phyloP scores from a whole-genome alignment of 73 alveolate genomes.

The Paramecium octaurelia region DNA sequence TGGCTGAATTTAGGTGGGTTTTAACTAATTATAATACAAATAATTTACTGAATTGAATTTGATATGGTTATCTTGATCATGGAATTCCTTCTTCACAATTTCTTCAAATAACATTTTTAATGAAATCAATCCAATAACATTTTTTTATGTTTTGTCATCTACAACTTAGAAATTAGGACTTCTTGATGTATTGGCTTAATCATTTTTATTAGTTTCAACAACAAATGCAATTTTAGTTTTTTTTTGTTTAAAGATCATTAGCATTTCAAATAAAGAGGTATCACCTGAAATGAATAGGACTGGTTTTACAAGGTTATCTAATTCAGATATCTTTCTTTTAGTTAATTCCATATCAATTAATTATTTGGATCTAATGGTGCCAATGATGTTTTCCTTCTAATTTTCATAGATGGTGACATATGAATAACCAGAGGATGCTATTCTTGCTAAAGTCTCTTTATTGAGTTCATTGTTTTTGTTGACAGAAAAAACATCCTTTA shows the following conservation, averaged over 20 bases:
- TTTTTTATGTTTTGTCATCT: neutral
- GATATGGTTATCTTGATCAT: constrained; percentile 51
- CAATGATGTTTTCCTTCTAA: constrained; percentile 65
- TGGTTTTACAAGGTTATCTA: constrained; percentile 3
- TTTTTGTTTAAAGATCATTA: constrained; percentile 39
- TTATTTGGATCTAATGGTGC: constrained; percentile 66
- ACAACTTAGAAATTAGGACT: neutral
- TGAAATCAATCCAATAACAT: constrained; percentile 42
- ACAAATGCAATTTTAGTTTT: constrained; percentile 56
- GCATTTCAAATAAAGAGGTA: constrained; percentile 48
- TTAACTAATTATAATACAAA: neutral
- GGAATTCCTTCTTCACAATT: constrained; percentile 52
- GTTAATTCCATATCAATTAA: constrained; percentile 14
- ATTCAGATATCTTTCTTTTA: neutral
- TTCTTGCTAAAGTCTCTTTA: constrained; percentile 65
- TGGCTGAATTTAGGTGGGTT: neutral
- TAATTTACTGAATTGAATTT: neutral
- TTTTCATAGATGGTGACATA: constrained; percentile 73
- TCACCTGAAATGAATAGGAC: constrained; percentile 3
- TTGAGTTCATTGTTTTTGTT: constrained; percentile 52
- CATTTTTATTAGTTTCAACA: neutral
- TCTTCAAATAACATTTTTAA: constrained; percentile 52
- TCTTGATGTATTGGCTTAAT: neutral
- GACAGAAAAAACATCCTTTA: constrained; percentile 52
- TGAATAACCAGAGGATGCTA: constrained; percentile 71